These are phyloP conservation scores for Microcyclospora tardicrescens DNA, from an alignment of 2,329 filamentous ascomycete species.

Conservation along the genomic window DNA sequence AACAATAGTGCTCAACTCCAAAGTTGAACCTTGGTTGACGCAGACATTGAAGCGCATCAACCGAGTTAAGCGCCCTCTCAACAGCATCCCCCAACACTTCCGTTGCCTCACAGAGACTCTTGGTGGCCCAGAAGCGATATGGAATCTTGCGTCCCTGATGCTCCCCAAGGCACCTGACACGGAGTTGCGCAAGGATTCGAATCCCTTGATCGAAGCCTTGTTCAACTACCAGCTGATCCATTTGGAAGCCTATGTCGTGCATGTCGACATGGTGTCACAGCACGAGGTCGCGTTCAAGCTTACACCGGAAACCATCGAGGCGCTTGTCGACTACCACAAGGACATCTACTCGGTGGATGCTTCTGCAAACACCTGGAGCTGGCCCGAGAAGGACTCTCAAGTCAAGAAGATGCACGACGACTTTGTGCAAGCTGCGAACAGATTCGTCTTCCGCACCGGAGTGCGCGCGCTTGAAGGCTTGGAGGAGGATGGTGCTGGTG, in stretches of 20 bases:
- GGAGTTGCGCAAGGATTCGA: conserved; percentile 67
- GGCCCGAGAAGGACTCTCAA: conserved; percentile 92
- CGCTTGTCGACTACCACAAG: conserved; percentile 90
- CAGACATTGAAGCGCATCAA: conserved; percentile 95
- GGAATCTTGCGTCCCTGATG: conserved; percentile 89
- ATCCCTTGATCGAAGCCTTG: conserved; percentile 72
- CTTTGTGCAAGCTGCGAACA: conserved; percentile 93
- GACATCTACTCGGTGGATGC: conserved; percentile 86
- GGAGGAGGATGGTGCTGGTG: conserved; percentile 90
- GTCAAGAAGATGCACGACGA: conserved; percentile 96
- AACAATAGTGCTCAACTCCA: conserved; percentile 84
- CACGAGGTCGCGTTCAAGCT: conserved; percentile 98
- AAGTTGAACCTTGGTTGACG: conserved; percentile 93
- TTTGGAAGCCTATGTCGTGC: conserved; percentile 93
- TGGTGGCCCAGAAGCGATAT: conserved; percentile 80
- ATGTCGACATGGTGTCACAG: conserved; percentile 96
- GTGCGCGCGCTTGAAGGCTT: conserved; percentile 84
- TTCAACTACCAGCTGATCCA: conserved; percentile 91
- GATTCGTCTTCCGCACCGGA: conserved; percentile 85
- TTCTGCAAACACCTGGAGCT: conserved; percentile 79
- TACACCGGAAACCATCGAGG: conserved; percentile 84
- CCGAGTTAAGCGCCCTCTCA: conserved; percentile 88
- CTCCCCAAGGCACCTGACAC: conserved; percentile 77
- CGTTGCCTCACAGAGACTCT: conserved; percentile 90
- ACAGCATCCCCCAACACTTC: conserved; percentile 91